These are phyloP conservation scores for Coemansia umbellata DNA, from an alignment of 192 early-diverging fungal genomes.

Conservation along the genomic window DNA sequence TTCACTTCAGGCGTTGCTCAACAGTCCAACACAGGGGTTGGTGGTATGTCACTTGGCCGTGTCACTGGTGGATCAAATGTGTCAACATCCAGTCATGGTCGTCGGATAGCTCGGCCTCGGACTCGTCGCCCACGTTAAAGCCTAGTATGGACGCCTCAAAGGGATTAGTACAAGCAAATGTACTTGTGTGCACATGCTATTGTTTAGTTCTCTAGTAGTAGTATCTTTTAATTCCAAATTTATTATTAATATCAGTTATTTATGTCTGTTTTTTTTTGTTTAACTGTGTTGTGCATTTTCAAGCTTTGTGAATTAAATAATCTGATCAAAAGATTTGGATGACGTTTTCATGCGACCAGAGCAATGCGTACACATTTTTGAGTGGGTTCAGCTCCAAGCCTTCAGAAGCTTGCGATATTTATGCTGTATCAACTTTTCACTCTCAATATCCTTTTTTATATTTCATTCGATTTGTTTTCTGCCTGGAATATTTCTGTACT, in stretches of 20 bases:
- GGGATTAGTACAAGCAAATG: no score
- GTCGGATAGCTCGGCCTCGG: conserved; percentile 39
- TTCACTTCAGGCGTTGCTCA: conserved; percentile 30
- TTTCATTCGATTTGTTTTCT: background rate
- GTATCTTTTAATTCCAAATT: no score
- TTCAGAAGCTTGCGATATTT: background rate
- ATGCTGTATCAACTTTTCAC: background rate
- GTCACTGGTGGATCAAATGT: conserved; percentile 37
- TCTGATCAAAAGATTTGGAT: conserved; percentile 7
- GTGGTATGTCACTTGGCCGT: conserved; percentile 38
- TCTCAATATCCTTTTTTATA: background rate
- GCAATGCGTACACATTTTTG: background rate
- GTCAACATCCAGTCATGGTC: conserved; percentile 34
- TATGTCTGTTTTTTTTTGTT: background rate
- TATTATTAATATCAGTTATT: no score
- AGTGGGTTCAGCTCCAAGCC: background rate
- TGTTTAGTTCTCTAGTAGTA: no score
- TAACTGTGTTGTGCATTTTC: no score
- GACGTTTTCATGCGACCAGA: conserved; percentile 2
- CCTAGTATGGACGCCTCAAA: no score
- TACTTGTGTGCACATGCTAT: no score
- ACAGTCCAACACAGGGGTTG: conserved; percentile 33
- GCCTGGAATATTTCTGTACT: background rate
- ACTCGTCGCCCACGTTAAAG: conserved; percentile 27
- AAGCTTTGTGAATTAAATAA: conserved; percentile 7